Percentiles rank a stretch among this genome's conserved stretches.
Evolutionary conservation across 2,329 filamentous ascomycete species (phyloP).

Genomic region (Fusarium pseudonygamai): DNA sequence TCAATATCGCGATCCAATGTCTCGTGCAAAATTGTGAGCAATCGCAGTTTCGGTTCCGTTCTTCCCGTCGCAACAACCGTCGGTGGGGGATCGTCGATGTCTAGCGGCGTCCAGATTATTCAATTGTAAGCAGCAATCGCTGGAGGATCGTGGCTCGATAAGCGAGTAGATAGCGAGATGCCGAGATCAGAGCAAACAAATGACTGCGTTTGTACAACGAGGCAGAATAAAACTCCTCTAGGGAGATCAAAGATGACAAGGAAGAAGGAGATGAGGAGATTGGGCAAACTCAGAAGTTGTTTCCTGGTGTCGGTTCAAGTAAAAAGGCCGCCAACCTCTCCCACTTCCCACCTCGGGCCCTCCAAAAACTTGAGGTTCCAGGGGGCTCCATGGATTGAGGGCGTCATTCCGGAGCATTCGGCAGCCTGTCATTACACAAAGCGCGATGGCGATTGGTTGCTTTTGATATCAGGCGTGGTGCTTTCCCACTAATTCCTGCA

Average conservation of each 20-base stretch:
- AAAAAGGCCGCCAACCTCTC: neutral
- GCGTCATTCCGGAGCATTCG: slow-evolving; percentile 37
- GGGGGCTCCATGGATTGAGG: slow-evolving; percentile 13
- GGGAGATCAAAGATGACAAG: neutral
- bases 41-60: neutral
- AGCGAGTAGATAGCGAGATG: slow-evolving; percentile 18
- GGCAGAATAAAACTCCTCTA: slow-evolving; percentile 13
- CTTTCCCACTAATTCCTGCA: slow-evolving; percentile 11
- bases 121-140: neutral
- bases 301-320: slow-evolving; percentile 13
- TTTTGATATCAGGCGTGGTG: neutral
- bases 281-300: slow-evolving; percentile 11
- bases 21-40: neutral
- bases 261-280: neutral
- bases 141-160: slow-evolving; percentile 19
- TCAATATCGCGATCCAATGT: neutral
- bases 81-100: slow-evolving; percentile 34
- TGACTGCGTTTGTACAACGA: slow-evolving; percentile 16
- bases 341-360: neutral
- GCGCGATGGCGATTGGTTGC: slow-evolving; percentile 8
- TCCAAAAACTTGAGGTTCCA: slow-evolving; percentile 3
- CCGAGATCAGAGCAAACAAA: slow-evolving; percentile 35
- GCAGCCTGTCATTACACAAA: slow-evolving; percentile 29
- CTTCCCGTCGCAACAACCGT: neutral
- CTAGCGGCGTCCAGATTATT: slow-evolving; percentile 20